Percentiles rank a stretch among this genome's conserved stretches.
phyloP scores from a whole-genome alignment of 202 grass and related monocot genomes.

The Setaria viridis region DNA sequence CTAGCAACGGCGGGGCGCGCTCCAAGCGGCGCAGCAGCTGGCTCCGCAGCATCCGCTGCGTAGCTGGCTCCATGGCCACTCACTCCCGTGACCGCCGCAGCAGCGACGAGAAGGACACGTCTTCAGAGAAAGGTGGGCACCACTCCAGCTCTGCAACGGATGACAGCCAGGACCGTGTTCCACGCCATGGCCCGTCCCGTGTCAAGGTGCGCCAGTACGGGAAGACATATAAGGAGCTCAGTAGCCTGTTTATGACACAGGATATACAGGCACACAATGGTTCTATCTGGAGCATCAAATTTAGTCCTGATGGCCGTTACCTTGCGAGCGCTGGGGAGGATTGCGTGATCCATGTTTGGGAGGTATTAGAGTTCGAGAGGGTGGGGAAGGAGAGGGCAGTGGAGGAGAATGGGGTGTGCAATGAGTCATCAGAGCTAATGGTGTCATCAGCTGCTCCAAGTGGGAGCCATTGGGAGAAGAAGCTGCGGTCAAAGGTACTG shows the following conservation, averaged over 20 bases:
- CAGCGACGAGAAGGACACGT: conserved; percentile 79
- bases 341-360: conserved; percentile 91
- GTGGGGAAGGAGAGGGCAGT: conserved; percentile 41
- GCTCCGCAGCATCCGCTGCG: conserved; percentile 75
- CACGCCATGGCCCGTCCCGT: conserved; percentile 60
- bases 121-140: conserved; percentile 78
- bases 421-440: conserved; percentile 44
- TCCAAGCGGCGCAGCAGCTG: conserved; percentile 66
- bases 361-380: conserved; percentile 75
- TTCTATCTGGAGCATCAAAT: conserved; percentile 91
- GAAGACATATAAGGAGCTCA: conserved; percentile 84
- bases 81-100: conserved; percentile 62
- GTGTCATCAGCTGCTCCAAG: conserved; percentile 40
- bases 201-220: conserved; percentile 80
- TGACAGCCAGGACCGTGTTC: conserved; percentile 75
- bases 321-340: conserved; percentile 91
- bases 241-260: conserved; percentile 82
- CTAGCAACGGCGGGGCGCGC: conserved; percentile 52
- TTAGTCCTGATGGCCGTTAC: conserved; percentile 89
- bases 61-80: conserved; percentile 56
- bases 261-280: conserved; percentile 85
- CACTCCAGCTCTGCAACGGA: conserved; percentile 84
- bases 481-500: conserved; percentile 48
- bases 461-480: conserved; percentile 72
- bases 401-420: conserved; percentile 58